Base-by-base conservation (phyloP, 148 eudicot genomes). In the Diospyros kaki region DNA sequence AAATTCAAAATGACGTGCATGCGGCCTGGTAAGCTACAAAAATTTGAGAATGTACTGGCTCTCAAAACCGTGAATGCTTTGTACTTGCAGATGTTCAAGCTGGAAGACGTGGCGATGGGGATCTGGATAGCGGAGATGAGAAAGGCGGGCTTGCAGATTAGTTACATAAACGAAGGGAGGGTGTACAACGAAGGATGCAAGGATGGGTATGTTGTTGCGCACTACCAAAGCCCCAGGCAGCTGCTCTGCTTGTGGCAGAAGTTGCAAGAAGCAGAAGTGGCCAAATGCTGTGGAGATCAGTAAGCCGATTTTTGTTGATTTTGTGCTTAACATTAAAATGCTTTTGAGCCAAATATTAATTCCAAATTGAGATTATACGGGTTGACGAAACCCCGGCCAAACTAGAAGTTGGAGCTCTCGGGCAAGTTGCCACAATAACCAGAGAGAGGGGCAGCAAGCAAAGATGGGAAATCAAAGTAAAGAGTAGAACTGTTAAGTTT, bases 91-190 rank as follows among this genome's bases (percentile, higher is more conserved):
- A 86, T 92, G 92, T 92, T 92, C 75, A 92, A 89, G 82, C 81
- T 92, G 76, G 97, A 92, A 86, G 97, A 92, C 68, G 97, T 92
- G n/a, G 91, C 97, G 38, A 90, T 88, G 94, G 97, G 97, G 28
- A 85, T 92, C 58, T 92, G 97, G 97, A 88, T 92, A 17, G 88
- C 85, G 39, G 92, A 89, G 43, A 69, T 92, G 86, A 86, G 83
- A 78, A 87, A 84, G 80, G 84, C 77, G 42, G 97, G 97, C 50
- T 71, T 88, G 50, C 62, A 87, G 44, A 83, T 92, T 15, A 77
- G 68, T 75, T 92, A 92, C 50, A 84, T 83, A 78, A 85, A 77
- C 3, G 97, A 92, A 46, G 84, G 82, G 39, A 77, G 94, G 76
- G 82, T 92, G 55, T 83, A 85, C 40, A 84, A 71, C 3, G 93